phyloP scores from a whole-genome alignment of 2,329 filamentous ascomycete species.

The Colletotrichum viniferum region DNA sequence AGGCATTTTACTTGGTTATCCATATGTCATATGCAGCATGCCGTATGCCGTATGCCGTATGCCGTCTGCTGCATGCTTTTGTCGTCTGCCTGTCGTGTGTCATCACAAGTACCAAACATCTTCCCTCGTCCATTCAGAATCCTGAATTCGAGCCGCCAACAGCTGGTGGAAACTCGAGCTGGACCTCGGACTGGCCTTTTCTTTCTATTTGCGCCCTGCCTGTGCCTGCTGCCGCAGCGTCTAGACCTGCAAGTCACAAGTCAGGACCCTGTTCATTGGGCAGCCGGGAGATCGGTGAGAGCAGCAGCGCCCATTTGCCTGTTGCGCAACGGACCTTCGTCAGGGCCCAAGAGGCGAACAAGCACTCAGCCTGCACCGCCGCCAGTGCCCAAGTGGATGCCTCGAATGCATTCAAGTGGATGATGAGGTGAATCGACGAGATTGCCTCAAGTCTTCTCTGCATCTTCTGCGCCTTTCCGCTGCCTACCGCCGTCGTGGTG shows the following conservation, averaged over 20 bases:
- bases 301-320: neutral
- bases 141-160: neutral
- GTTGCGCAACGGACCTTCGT: neutral
- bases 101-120: neutral
- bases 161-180: neutral
- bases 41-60: neutral
- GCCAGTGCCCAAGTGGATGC: constrained; percentile 15
- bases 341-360: neutral
- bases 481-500: neutral
- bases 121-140: neutral
- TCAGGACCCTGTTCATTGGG: constrained; percentile 7
- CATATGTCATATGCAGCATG: neutral
- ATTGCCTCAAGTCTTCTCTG: neutral
- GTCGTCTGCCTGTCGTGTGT: neutral
- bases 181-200: neutral
- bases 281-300: constrained; percentile 15
- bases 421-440: neutral
- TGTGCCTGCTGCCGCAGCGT: neutral
- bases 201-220: neutral
- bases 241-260: constrained; percentile 10
- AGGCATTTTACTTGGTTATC: neutral
- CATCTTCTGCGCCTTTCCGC: constrained; percentile 4
- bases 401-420: constrained; percentile 1
- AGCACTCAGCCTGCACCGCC: neutral
- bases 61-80: neutral